Evolutionary conservation across 257 asterid species (phyloP).

Genomic region (Solanum verrucosum): DNA sequence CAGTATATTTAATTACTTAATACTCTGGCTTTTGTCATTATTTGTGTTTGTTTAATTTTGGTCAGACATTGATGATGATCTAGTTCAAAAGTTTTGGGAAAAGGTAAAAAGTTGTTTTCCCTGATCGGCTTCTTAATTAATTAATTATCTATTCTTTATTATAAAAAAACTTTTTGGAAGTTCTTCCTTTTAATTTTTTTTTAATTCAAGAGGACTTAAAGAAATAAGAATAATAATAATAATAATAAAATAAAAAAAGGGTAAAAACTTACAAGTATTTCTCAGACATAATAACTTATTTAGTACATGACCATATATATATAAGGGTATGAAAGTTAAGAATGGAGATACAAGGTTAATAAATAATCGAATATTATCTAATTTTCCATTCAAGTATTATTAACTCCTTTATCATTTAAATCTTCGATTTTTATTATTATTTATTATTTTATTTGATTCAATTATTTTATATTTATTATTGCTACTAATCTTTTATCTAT

Average conservation of each 20-base stretch:
- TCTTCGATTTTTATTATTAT: neutral
- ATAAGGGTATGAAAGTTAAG: neutral
- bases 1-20: conserved; percentile 4
- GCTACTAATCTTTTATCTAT: neutral
- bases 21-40: conserved; percentile 2
- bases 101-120: neutral
- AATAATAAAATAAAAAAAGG: neutral
- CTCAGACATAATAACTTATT: neutral
- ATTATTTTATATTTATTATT: neutral
- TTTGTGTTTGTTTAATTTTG: conserved; percentile 1
- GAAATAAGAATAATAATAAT: neutral
- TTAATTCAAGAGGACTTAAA: neutral
- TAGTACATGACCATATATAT: neutral
- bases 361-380: neutral
- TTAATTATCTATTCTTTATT: neutral
- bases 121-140: neutral
- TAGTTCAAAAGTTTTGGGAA: neutral
- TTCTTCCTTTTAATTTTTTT: neutral
- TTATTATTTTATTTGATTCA: neutral
- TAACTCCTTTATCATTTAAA: neutral
- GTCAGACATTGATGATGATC: neutral
- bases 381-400: neutral
- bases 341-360: neutral
- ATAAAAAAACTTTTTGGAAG: neutral
- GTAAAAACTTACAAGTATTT: neutral